phyloP scores from a whole-genome alignment of 331 rosid species.

The Dryas integrifolia region DNA sequence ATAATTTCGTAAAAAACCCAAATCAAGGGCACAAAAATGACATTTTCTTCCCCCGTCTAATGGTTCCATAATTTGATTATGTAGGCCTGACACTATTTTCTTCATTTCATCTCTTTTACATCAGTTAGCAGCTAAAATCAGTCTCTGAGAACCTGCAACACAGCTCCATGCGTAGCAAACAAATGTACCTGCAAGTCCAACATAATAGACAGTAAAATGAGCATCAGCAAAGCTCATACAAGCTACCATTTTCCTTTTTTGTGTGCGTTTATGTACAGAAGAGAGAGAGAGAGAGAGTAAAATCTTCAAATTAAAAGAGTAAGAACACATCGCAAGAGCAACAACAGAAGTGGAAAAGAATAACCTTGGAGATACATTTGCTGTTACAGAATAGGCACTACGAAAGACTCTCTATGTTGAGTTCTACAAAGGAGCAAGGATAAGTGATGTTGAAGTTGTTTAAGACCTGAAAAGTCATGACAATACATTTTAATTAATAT shows the following conservation, averaged over 20 bases:
- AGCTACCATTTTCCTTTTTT: background rate
- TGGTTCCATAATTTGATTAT: background rate
- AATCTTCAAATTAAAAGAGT: background rate
- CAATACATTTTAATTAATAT: background rate
- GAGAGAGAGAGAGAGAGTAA: background rate
- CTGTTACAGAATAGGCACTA: slow-evolving; percentile 30
- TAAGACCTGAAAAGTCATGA: slow-evolving; percentile 56
- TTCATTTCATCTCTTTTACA: background rate
- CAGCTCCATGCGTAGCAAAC: background rate
- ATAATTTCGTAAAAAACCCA: background rate
- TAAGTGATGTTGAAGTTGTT: slow-evolving; percentile 82
- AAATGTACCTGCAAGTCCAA: background rate
- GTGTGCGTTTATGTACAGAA: background rate
- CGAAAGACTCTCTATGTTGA: slow-evolving; percentile 59
- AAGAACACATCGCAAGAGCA: background rate
- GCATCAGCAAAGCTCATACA: background rate
- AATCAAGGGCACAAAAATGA: background rate
- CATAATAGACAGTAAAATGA: background rate
- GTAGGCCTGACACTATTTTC: background rate
- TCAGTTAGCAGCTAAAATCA: background rate
- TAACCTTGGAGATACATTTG: slow-evolving; percentile 17
- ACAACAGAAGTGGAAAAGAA: slow-evolving; percentile 10
- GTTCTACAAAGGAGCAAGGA: slow-evolving; percentile 89
- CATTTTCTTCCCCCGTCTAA: background rate
- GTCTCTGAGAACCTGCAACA: background rate